Evolutionary conservation across 2,329 filamentous ascomycete species (phyloP).

Genomic region (Leptographium wingfieldii): DNA sequence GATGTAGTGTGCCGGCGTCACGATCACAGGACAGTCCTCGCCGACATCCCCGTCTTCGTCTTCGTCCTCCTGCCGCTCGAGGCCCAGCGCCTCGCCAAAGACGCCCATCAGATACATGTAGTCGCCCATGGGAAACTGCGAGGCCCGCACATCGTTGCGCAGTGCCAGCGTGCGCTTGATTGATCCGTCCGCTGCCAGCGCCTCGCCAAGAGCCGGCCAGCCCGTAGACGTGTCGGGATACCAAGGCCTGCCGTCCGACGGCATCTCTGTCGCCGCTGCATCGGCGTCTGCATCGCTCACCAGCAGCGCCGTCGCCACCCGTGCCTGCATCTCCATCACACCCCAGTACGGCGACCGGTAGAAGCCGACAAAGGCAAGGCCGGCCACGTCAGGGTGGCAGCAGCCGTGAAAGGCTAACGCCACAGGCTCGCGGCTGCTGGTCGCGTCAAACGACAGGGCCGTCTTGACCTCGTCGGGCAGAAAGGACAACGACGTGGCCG

Average conservation of each 20-base stretch:
- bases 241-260: background rate
- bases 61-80: slow-evolving; percentile 26
- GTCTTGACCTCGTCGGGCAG: slow-evolving; percentile 43
- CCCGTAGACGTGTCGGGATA: slow-evolving; percentile 9
- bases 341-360: slow-evolving; percentile 80
- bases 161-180: slow-evolving; percentile 35
- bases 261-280: slow-evolving; percentile 21
- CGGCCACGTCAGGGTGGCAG: slow-evolving; percentile 45
- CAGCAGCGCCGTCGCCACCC: slow-evolving; percentile 51
- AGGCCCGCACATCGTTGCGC: slow-evolving; percentile 37
- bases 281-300: background rate
- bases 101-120: slow-evolving; percentile 66
- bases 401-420: slow-evolving; percentile 57
- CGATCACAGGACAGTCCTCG: slow-evolving; percentile 32
- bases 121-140: slow-evolving; percentile 74
- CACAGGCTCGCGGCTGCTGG: slow-evolving; percentile 44
- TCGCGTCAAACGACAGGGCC: slow-evolving; percentile 43
- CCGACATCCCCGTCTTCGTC: background rate
- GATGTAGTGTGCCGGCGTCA: slow-evolving; percentile 43
- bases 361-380: slow-evolving; percentile 68
- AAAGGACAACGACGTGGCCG: slow-evolving; percentile 50
- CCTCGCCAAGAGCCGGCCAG: slow-evolving; percentile 21
- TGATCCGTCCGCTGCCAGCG: slow-evolving; percentile 31
- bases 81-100: slow-evolving; percentile 45
- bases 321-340: slow-evolving; percentile 76